Percentiles rank a stretch among this genome's conserved stretches.
These are phyloP conservation scores for Metschnikowia hibisci DNA, from an alignment of 805 yeast species.

Conservation along the genomic window DNA sequence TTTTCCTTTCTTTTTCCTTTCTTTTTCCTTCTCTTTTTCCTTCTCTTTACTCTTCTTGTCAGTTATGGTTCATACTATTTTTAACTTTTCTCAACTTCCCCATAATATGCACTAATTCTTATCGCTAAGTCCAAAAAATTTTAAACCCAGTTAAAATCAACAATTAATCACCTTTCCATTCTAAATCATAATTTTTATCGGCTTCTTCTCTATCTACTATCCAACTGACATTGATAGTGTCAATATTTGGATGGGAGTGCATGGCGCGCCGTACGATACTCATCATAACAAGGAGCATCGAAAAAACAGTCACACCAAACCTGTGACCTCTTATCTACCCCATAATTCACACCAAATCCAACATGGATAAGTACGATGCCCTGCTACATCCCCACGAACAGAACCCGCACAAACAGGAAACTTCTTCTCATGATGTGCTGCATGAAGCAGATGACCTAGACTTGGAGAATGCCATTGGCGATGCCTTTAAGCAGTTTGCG, in stretches of 20 bases:
- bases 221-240: background rate
- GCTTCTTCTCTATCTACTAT: too few species aligned
- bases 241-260: background rate
- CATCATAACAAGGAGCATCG: background rate
- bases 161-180: too few species aligned
- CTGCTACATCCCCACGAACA: background rate
- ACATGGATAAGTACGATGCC: background rate
- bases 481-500: conserved; percentile 34
- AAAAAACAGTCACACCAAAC: conserved; percentile 22
- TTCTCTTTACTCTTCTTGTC: too few species aligned
- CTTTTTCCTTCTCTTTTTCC: too few species aligned
- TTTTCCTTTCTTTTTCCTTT: too few species aligned
- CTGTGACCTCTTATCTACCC: conserved; percentile 17
- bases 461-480: conserved; percentile 35
- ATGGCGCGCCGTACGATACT: background rate
- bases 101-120: too few species aligned
- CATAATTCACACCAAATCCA: conserved; percentile 7
- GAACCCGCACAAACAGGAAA: background rate
- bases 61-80: too few species aligned
- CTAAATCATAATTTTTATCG: too few species aligned
- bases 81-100: too few species aligned
- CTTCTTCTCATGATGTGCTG: background rate
- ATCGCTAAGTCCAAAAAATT: too few species aligned
- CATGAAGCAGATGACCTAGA: conserved; percentile 10
- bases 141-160: too few species aligned